Percentiles rank a stretch among this genome's conserved stretches.
phyloP scores from a whole-genome alignment of 2,329 filamentous ascomycete species.

The Chrysoporthe cubensis region DNA sequence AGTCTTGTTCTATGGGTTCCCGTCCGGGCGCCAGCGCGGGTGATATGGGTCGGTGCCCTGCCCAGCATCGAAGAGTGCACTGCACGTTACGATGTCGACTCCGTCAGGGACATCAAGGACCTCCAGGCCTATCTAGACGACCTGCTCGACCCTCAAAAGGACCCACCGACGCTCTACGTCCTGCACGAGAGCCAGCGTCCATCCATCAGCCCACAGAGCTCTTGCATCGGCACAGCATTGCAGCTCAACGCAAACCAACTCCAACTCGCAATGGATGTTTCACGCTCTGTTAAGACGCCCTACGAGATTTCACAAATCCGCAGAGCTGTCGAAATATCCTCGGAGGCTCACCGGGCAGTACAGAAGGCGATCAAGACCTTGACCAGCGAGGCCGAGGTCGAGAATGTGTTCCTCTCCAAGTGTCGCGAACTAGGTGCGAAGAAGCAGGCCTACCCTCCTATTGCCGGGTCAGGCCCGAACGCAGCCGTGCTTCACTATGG shows the following conservation, averaged over 20 bases:
- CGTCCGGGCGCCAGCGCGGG: conserved; percentile 62
- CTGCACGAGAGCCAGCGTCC: conserved; percentile 42
- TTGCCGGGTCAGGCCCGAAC: conserved; percentile 82
- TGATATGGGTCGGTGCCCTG: conserved; percentile 67
- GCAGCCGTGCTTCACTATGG: conserved; percentile 87
- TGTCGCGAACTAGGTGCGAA: conserved; percentile 76
- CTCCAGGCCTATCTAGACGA: conserved; percentile 55
- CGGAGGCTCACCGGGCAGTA: conserved; percentile 74
- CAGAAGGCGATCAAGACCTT: conserved; percentile 66
- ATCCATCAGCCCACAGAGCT: conserved; percentile 36
- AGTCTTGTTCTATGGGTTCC: conserved; percentile 75
- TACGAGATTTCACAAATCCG: conserved; percentile 85
- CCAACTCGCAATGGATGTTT: conserved; percentile 74
- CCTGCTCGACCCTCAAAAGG: conserved; percentile 45
- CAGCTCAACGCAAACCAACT: conserved; percentile 58
- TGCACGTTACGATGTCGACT: conserved; percentile 69
- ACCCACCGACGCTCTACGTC: conserved; percentile 45
- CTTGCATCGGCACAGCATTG: conserved; percentile 36
- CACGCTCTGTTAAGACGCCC: conserved; percentile 80
- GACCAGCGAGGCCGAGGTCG: conserved; percentile 79
- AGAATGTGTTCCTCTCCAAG: conserved; percentile 74
- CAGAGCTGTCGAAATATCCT: conserved; percentile 79
- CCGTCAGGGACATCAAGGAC: conserved; percentile 61
- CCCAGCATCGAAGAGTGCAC: conserved; percentile 65
- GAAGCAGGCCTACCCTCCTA: conserved; percentile 84